Conservation (phyloP, 2,329 filamentous ascomycete species). For the Ascochyta lentis region DNA sequence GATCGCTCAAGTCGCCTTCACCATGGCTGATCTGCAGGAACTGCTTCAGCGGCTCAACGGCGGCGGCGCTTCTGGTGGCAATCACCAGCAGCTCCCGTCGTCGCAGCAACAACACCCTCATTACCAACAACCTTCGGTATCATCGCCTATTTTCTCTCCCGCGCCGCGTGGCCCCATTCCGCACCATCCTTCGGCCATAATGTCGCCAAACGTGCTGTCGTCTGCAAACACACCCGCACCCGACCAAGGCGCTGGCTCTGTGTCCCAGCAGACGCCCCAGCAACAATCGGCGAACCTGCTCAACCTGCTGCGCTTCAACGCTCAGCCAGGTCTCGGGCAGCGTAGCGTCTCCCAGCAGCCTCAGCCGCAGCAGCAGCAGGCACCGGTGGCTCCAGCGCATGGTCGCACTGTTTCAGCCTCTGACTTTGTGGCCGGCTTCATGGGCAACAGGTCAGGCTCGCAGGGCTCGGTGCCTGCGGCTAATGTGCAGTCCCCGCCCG, state of each 20-base stretch:
- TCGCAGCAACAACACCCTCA: conserved; percentile 32
- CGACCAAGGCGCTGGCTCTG: conserved; percentile 46
- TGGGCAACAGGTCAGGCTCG: conserved; percentile 53
- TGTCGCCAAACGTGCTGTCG: conserved; percentile 62
- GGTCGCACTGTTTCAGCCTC: conserved; percentile 59
- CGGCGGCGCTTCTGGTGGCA: conserved; percentile 33
- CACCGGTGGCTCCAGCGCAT: conserved; percentile 31
- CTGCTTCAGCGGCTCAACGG: conserved; percentile 53
- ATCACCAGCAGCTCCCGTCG: conserved; percentile 29
- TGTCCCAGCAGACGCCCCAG: conserved; percentile 50
- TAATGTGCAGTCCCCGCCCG: conserved; percentile 34
- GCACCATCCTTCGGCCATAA: conserved; percentile 63
- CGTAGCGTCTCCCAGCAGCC: conserved; percentile 41
- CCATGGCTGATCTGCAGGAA: conserved; percentile 54
- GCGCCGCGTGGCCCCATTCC: conserved; percentile 61
- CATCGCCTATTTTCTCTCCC: conserved; percentile 65
- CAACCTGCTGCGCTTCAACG: conserved; percentile 70
- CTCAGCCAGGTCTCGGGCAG: conserved; percentile 50
- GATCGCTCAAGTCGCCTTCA: conserved; percentile 32
- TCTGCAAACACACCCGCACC: conserved; percentile 52
- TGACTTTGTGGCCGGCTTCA: conserved; percentile 64
- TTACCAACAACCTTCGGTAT: conserved; percentile 64
- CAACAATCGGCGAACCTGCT: conserved; percentile 63
- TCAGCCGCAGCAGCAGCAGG: conserved; percentile 12
- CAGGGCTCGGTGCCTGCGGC: conserved; percentile 44